These are phyloP conservation scores for Suhomyces taliae DNA, from an alignment of 1,139 yeast genomes.

Conservation along the genomic window DNA sequence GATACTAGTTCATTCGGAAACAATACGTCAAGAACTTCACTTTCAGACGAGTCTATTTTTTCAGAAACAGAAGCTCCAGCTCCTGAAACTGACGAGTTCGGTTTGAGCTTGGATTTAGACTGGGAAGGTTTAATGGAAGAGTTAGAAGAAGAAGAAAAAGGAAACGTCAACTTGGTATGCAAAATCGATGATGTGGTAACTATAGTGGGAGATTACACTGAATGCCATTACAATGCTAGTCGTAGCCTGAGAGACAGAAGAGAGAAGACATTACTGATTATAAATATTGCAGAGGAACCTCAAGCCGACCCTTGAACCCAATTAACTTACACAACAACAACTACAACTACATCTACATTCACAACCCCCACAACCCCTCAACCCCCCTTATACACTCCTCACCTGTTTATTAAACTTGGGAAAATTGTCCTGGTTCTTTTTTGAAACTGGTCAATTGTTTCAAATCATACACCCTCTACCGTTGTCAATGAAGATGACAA, in stretches of 20 bases:
- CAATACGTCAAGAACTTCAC: slow-evolving; percentile 11
- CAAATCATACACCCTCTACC: too few species aligned
- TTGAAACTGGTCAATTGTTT: too few species aligned
- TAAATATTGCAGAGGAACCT: background rate
- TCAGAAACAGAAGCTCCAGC: slow-evolving; percentile 13
- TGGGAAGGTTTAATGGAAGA: slow-evolving; percentile 21
- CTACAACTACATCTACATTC: too few species aligned
- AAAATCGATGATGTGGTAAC: slow-evolving; percentile 25
- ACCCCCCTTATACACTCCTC: too few species aligned
- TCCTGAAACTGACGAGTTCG: slow-evolving; percentile 8
- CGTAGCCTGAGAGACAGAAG: slow-evolving; percentile 4
- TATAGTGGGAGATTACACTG: slow-evolving; percentile 19
- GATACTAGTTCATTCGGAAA: slow-evolving; percentile 16
- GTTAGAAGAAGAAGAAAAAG: slow-evolving; percentile 18
- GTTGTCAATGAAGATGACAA: too few species aligned
- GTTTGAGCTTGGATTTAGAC: slow-evolving; percentile 19
- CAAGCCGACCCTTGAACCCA: too few species aligned
- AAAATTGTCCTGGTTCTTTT: too few species aligned
- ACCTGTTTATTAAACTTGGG: too few species aligned
- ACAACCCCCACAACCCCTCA: too few species aligned
- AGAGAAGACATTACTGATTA: slow-evolving; percentile 13
- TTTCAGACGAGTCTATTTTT: slow-evolving; percentile 22
- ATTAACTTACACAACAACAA: too few species aligned
- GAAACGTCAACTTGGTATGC: slow-evolving; percentile 17
- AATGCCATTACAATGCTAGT: slow-evolving; percentile 3